Conservation (phyloP, 2,329 filamentous ascomycete genomes). For the Fusarium penzigii region DNA sequence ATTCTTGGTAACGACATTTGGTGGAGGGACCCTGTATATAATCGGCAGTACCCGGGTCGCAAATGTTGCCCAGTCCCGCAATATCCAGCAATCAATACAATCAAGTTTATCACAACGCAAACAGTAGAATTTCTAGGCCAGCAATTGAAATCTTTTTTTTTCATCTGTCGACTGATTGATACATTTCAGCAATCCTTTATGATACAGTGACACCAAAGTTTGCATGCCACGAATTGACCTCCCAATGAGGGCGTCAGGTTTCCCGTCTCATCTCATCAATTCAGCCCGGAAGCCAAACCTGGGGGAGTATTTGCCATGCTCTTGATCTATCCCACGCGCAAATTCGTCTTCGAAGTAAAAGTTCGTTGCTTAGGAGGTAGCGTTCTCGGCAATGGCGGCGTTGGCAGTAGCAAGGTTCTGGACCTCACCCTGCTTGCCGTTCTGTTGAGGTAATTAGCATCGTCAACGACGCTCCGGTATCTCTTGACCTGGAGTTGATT, state of each 20-base stretch:
- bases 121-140: not conserved
- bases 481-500: slow-evolving; percentile 4
- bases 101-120: slow-evolving; percentile 8
- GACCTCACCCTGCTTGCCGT: slow-evolving; percentile 90
- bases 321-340: slow-evolving; percentile 24
- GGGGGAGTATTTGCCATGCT: slow-evolving; percentile 12
- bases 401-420: slow-evolving; percentile 69
- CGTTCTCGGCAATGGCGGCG: slow-evolving; percentile 40
- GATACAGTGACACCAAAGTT: slow-evolving; percentile 33
- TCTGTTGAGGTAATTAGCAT: slow-evolving; percentile 57
- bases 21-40: slow-evolving; percentile 14
- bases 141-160: slow-evolving; percentile 8
- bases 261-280: slow-evolving; percentile 22
- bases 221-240: slow-evolving; percentile 26
- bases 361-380: slow-evolving; percentile 32
- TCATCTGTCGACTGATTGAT: slow-evolving; percentile 27
- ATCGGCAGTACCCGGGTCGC: slow-evolving; percentile 29
- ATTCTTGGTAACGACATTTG: slow-evolving; percentile 4
- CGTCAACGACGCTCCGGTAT: slow-evolving; percentile 22
- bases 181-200: slow-evolving; percentile 36
- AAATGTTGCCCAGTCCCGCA: slow-evolving; percentile 17
- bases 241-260: slow-evolving; percentile 15
- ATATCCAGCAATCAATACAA: not conserved
- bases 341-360: slow-evolving; percentile 14
- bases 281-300: slow-evolving; percentile 11